A percentile compares a stretch with the other conserved stretches of the same genome.
These are phyloP conservation scores for Eucalyptus erythrocorys DNA, from an alignment of 345 rosid species.

Conservation along the genomic window DNA sequence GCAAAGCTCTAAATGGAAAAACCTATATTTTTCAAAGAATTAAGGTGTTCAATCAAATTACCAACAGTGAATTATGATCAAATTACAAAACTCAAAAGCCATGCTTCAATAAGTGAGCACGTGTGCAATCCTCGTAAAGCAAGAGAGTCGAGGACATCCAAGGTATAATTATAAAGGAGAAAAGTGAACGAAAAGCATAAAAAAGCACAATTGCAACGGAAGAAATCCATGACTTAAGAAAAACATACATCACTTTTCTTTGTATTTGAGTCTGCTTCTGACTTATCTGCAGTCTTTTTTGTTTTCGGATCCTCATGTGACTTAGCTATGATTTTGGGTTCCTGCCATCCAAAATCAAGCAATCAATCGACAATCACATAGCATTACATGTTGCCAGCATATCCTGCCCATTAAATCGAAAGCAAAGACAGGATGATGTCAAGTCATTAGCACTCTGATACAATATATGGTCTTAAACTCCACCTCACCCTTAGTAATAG, in stretches of 20 bases:
- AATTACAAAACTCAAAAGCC: not conserved
- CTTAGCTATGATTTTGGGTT: conserved; percentile 17
- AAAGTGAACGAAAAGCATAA: not conserved
- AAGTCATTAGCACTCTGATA: not conserved
- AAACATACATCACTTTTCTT: conserved; percentile 44
- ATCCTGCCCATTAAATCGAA: not conserved
- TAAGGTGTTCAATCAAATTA: not conserved
- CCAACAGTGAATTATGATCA: not conserved
- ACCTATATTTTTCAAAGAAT: not conserved
- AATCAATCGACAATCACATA: not conserved
- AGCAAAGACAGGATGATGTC: not conserved
- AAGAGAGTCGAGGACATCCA: not conserved
- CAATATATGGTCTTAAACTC: not conserved
- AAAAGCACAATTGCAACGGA: not conserved
- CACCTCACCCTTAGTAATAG: not conserved
- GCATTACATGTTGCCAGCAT: not conserved
- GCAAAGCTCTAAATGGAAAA: not conserved
- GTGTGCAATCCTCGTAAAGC: not conserved
- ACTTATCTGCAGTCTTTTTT: conserved; percentile 29
- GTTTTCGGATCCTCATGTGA: conserved; percentile 26
- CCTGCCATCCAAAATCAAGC: conserved; percentile 5
- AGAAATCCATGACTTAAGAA: not conserved
- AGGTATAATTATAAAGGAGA: not conserved
- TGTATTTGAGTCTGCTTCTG: conserved; percentile 14
- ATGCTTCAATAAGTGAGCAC: not conserved